Conservation (phyloP, 139 green algal species). For the Closterium sp. region DNA sequence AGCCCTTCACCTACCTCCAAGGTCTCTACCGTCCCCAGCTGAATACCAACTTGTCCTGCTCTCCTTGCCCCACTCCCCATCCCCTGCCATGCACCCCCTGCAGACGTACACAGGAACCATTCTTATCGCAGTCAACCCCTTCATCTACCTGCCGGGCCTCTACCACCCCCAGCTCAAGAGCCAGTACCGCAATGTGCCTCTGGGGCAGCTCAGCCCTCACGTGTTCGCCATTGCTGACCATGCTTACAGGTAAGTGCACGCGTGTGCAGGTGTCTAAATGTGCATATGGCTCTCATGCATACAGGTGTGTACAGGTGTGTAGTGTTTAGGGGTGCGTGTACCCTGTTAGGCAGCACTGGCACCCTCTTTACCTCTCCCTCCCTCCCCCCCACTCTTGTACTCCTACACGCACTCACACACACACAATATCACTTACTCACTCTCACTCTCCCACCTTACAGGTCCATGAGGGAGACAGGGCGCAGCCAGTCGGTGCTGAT, state of each 20-base stretch:
- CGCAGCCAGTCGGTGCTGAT: too few species aligned
- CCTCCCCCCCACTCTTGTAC: too few species aligned
- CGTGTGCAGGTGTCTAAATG: too few species aligned
- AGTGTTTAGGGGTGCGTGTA: conserved; percentile 55
- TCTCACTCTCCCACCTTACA: too few species aligned
- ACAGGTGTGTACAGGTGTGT: conserved; percentile 8
- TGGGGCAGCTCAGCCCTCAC: conserved; percentile 88
- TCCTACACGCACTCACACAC: too few species aligned
- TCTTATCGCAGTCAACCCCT: conserved; percentile 81
- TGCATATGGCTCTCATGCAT: conserved; percentile 43
- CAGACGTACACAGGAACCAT: conserved; percentile 78
- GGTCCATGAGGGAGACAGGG: too few species aligned
- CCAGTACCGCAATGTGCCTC: conserved; percentile 68
- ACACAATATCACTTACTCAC: too few species aligned
- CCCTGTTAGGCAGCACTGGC: not conserved
- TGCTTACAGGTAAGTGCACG: conserved; percentile 48
- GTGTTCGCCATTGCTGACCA: conserved; percentile 78
- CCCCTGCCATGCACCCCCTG: too few species aligned
- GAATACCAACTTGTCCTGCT: too few species aligned
- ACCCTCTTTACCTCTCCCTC: too few species aligned
- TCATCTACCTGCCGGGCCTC: conserved; percentile 64
- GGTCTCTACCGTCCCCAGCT: conserved; percentile 19
- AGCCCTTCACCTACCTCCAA: conserved; percentile 71
- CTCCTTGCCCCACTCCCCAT: too few species aligned
- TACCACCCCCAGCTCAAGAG: conserved; percentile 80